These are phyloP conservation scores for Epichloe festucae DNA, from an alignment of 2,329 filamentous ascomycete species.

Conservation along the genomic window DNA sequence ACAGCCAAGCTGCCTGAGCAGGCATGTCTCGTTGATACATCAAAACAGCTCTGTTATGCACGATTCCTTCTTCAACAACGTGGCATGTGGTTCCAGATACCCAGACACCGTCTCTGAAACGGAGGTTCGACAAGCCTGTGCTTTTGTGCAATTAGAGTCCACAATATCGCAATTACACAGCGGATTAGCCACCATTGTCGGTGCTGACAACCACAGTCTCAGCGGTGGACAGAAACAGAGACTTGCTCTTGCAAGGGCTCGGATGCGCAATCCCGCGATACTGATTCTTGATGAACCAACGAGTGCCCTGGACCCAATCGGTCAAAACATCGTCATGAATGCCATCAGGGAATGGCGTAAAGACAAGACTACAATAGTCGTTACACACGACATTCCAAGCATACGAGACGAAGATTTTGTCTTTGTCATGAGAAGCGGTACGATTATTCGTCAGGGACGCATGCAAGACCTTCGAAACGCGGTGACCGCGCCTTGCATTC, in stretches of 20 bases:
- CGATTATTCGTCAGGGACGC: conserved; percentile 52
- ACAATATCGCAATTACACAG: conserved; percentile 54
- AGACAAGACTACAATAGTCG: conserved; percentile 79
- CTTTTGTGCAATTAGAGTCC: conserved; percentile 54
- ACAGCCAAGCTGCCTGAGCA: conserved; percentile 58
- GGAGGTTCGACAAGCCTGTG: conserved; percentile 48
- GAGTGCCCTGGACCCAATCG: conserved; percentile 69
- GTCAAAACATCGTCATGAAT: conserved; percentile 54
- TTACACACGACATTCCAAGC: conserved; percentile 78
- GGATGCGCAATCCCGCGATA: conserved; percentile 63
- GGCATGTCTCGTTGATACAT: conserved; percentile 69
- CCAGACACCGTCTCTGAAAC: conserved; percentile 36
- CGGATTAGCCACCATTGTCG: conserved; percentile 60
- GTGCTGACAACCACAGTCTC: conserved; percentile 53
- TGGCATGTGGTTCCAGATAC: conserved; percentile 53
- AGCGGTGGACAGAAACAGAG: conserved; percentile 81
- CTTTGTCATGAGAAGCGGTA: conserved; percentile 62
- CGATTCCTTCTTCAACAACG: conserved; percentile 65
- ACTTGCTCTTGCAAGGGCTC: conserved; percentile 66
- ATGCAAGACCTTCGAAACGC: not conserved
- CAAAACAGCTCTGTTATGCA: conserved; percentile 74
- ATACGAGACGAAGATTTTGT: conserved; percentile 63
- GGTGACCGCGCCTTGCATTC: not conserved
- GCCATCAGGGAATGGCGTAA: conserved; percentile 64
- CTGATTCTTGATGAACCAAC: conserved; percentile 83